Conservation (phyloP, 2,329 filamentous ascomycete genomes). For the Verticillium nubilum region DNA sequence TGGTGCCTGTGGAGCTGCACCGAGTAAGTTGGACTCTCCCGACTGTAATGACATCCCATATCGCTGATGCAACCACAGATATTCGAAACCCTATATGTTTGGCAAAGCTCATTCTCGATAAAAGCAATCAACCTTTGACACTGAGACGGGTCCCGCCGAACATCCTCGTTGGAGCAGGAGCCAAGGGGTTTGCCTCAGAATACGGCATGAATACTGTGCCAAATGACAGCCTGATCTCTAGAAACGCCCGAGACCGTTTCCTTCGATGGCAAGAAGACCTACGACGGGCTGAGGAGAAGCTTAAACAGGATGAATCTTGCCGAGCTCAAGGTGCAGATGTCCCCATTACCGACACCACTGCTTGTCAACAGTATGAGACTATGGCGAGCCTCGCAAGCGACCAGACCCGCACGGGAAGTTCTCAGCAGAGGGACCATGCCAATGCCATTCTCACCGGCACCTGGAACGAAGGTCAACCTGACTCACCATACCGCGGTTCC, state of each 20-base stretch:
- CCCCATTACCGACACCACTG: constrained; percentile 8
- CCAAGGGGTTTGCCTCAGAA: constrained; percentile 77
- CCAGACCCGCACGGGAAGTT: constrained; percentile 11
- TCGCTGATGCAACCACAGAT: constrained; percentile 44
- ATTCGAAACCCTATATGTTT: constrained; percentile 90
- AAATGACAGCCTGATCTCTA: constrained; percentile 74
- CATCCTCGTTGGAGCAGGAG: constrained; percentile 79
- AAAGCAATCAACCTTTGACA: constrained; percentile 70
- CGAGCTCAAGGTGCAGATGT: constrained; percentile 19
- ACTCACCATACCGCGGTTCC: constrained; percentile 39
- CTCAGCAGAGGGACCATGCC: constrained; percentile 39
- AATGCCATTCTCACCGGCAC: constrained; percentile 50
- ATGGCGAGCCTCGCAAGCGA: constrained; percentile 8
- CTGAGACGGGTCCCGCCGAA: constrained; percentile 89
- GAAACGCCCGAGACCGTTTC: constrained; percentile 72
- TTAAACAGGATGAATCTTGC: constrained; percentile 14
- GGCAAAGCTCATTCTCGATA: constrained; percentile 76
- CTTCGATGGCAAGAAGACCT: constrained; percentile 74
- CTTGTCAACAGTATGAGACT: constrained; percentile 26
- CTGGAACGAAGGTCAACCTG: constrained; percentile 59
- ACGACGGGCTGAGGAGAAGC: constrained; percentile 49
- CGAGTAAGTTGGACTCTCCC: constrained; percentile 55
- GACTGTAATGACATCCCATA: constrained; percentile 8
- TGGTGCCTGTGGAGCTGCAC: constrained; percentile 85
- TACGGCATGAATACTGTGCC: constrained; percentile 69